A percentile compares a stretch with the other conserved stretches of the same genome.
Evolutionary conservation across 352 stramenopile genomes (phyloP).

Genomic region (Phytophthora pseudosyringae): DNA sequence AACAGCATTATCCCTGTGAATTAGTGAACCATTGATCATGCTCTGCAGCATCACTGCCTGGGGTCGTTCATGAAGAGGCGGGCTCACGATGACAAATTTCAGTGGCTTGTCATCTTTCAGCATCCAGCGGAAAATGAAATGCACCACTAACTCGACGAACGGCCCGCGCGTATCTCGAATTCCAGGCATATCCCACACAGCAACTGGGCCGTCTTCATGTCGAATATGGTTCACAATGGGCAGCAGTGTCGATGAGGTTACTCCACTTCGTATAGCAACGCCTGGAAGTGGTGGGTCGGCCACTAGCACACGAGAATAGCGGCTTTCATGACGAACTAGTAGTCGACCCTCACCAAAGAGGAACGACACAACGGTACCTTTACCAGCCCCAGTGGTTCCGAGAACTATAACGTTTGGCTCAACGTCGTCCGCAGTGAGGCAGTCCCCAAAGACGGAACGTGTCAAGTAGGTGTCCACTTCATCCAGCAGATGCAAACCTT

Average conservation of each 20-base stretch:
- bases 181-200: conserved; percentile 38
- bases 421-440: not conserved
- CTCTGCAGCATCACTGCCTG: conserved; percentile 11
- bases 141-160: conserved; percentile 27
- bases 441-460: not conserved
- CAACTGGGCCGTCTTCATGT: not conserved
- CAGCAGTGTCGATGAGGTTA: conserved; percentile 9
- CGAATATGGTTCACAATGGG: conserved; percentile 11
- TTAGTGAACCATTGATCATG: conserved; percentile 27
- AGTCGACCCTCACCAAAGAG: conserved; percentile 22
- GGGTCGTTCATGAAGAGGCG: conserved; percentile 21
- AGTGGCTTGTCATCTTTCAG: conserved; percentile 14
- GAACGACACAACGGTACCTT: conserved; percentile 30
- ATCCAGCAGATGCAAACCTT: conserved; percentile 8
- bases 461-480: conserved; percentile 29
- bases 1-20: conserved; percentile 27
- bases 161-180: conserved; percentile 29
- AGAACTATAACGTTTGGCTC: conserved; percentile 23
- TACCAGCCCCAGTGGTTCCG: conserved; percentile 23
- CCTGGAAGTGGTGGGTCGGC: not conserved
- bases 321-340: conserved; percentile 18
- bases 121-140: conserved; percentile 32
- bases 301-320: conserved; percentile 16
- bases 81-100: conserved; percentile 31
- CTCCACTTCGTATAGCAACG: conserved; percentile 21